Evolutionary conservation across 768 basidiomycete genomes (phyloP).

Genomic region (Lactarius pseudohatsudake): DNA sequence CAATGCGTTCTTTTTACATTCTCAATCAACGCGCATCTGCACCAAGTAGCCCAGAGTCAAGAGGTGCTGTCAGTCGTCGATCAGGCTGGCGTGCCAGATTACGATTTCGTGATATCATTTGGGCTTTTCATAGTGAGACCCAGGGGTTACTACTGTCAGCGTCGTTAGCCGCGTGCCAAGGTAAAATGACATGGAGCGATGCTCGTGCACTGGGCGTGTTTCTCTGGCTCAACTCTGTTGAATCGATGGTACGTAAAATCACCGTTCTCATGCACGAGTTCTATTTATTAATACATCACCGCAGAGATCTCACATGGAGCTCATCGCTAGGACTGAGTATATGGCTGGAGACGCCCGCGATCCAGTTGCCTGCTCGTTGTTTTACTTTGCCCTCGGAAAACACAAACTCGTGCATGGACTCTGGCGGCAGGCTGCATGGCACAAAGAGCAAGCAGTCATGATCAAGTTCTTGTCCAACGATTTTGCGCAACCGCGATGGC

Average conservation of each 20-base stretch:
- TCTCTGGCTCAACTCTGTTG: slow-evolving; percentile 81
- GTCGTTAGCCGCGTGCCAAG: slow-evolving; percentile 68
- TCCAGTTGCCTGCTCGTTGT: slow-evolving; percentile 84
- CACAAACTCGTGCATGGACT: slow-evolving; percentile 89
- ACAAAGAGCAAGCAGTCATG: slow-evolving; percentile 86
- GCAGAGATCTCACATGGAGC: slow-evolving; percentile 80
- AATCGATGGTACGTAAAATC: slow-evolving; percentile 62
- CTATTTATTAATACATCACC: slow-evolving; percentile 1
- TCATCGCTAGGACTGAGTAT: slow-evolving; percentile 90
- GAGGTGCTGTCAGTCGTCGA: slow-evolving; percentile 42
- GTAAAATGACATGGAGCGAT: slow-evolving; percentile 88
- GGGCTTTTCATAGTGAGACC: slow-evolving; percentile 95
- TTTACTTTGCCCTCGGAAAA: slow-evolving; percentile 94
- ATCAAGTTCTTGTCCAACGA: slow-evolving; percentile 91
- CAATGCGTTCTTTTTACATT: slow-evolving; percentile 90
- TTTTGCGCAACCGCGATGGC: slow-evolving; percentile 82
- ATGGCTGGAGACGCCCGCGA: slow-evolving; percentile 86
- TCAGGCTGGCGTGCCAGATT: slow-evolving; percentile 72
- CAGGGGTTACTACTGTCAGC: slow-evolving; percentile 79
- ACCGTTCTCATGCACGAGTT: slow-evolving; percentile 6
- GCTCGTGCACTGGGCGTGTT: slow-evolving; percentile 84
- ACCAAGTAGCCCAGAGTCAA: slow-evolving; percentile 48
- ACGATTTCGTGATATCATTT: slow-evolving; percentile 91
- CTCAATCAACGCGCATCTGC: slow-evolving; percentile 64
- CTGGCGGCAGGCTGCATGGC: slow-evolving; percentile 95